A percentile compares a stretch with the other conserved stretches of the same genome.
Conservation (phyloP, 2,329 filamentous ascomycete species). For the Immersiporthe knoxdaviesiana region DNA sequence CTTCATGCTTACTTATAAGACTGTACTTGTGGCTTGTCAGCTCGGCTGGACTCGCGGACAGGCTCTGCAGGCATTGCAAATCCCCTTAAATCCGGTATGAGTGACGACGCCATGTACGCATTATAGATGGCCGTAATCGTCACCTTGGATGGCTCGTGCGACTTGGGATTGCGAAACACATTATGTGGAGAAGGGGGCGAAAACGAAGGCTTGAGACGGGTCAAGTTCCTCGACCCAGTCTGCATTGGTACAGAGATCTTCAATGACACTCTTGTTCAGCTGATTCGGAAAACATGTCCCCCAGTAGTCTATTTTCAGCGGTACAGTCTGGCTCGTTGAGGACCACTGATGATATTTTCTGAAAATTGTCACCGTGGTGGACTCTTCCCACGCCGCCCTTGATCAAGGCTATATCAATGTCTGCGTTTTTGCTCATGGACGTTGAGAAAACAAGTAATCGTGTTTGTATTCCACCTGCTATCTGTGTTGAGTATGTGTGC, state of each 20-base stretch:
- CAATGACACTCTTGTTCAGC: neutral
- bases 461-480: neutral
- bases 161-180: neutral
- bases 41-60: neutral
- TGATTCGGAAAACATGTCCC: neutral
- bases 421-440: no score
- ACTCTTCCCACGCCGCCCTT: no score
- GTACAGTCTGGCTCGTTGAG: no score
- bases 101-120: neutral
- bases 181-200: neutral
- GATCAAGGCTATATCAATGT: no score
- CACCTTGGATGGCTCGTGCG: neutral
- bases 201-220: neutral
- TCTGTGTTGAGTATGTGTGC: neutral
- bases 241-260: neutral
- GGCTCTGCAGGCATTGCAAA: neutral
- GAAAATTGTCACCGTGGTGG: no score
- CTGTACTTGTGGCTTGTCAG: neutral
- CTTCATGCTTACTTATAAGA: neutral
- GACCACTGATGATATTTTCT: no score
- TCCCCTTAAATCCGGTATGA: neutral
- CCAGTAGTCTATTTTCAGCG: neutral
- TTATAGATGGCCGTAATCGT: neutral
- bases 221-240: neutral
- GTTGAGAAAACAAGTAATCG: neutral